A percentile compares a stretch with the other conserved stretches of the same genome.
phyloP scores from a whole-genome alignment of 2,329 filamentous ascomycete genomes.

The Aspergillus texensis region DNA sequence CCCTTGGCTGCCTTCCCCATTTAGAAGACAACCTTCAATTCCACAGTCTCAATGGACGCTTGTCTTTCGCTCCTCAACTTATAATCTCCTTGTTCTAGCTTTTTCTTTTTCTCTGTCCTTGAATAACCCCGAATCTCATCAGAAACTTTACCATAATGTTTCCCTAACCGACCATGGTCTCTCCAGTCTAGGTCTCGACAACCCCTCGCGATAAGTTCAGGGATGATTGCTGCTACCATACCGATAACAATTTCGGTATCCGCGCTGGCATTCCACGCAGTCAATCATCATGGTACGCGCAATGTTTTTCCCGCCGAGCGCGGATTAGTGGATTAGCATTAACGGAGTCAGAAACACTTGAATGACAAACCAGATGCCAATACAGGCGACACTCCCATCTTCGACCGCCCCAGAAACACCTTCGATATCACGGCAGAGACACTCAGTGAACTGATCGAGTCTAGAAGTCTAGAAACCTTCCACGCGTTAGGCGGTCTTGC shows the following conservation, averaged over 20 bases:
- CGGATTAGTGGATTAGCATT: not conserved
- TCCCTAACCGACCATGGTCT: not conserved
- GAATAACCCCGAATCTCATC: not conserved
- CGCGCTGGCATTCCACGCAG: not conserved
- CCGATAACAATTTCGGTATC: not conserved
- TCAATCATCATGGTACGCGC: not conserved
- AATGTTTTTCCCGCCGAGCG: not conserved
- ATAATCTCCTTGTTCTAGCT: not conserved
- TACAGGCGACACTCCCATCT: not conserved
- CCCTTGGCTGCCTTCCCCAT: too few species aligned
- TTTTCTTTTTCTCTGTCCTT: not conserved
- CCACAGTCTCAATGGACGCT: not conserved
- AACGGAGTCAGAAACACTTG: not conserved
- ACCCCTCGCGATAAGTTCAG: not conserved
- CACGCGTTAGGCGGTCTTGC: conserved; percentile 72
- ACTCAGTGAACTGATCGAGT: conserved; percentile 79
- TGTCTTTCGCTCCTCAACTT: not conserved
- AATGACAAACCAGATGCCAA: not conserved
- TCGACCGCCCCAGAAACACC: conserved; percentile 55
- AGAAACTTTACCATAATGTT: not conserved
- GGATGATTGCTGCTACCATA: not conserved
- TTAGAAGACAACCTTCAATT: not conserved
- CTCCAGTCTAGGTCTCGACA: not conserved
- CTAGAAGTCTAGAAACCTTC: conserved; percentile 79
- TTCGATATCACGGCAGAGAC: conserved; percentile 82